Conservation (phyloP, 202 grass and related monocot genomes). For the Setaria italica region DNA sequence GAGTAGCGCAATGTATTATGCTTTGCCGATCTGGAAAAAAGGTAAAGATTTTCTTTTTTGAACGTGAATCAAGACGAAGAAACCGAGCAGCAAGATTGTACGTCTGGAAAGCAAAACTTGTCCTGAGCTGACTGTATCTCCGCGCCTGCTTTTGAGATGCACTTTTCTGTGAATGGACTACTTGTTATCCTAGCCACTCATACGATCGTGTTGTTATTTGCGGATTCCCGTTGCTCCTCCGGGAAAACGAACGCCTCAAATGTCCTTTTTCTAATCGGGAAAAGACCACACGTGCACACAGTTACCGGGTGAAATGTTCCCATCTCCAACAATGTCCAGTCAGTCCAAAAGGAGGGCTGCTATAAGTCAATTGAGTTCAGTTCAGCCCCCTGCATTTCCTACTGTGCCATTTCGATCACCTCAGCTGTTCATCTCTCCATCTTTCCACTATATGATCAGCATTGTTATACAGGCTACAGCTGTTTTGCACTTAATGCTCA, state of each 20-base stretch:
- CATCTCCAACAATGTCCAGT: background rate
- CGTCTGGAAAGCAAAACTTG: background rate
- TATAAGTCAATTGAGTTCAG: background rate
- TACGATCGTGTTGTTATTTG: background rate
- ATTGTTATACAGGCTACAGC: background rate
- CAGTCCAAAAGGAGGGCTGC: background rate
- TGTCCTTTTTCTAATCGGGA: background rate
- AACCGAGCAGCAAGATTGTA: background rate
- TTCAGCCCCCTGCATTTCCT: background rate
- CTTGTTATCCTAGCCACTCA: constrained; percentile 8
- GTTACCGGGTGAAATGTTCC: background rate
- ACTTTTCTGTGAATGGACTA: background rate
- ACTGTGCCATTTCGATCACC: background rate
- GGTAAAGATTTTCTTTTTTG: background rate
- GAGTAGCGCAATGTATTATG: background rate
- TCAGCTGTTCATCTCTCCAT: background rate
- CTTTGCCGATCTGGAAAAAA: background rate
- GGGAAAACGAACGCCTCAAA: background rate
- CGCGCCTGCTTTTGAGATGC: background rate
- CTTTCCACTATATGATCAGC: background rate
- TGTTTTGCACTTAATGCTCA: background rate
- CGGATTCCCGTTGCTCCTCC: background rate
- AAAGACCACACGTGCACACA: background rate
- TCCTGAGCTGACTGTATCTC: no score
- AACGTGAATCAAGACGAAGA: background rate